These are phyloP conservation scores for Botrytis porri DNA, from an alignment of 2,329 filamentous ascomycete genomes.

Conservation along the genomic window DNA sequence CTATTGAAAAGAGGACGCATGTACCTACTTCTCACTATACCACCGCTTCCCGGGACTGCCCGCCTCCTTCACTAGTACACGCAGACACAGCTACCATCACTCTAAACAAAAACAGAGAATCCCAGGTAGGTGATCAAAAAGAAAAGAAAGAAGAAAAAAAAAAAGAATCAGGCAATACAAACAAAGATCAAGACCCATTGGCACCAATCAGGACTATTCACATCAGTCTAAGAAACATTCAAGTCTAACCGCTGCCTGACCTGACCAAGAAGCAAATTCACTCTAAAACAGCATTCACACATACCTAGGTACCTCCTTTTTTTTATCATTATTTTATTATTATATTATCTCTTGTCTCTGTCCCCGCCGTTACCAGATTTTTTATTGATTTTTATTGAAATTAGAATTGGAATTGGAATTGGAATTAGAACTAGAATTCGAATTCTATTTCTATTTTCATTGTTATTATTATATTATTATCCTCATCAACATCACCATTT, in stretches of 20 bases:
- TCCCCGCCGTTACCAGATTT: not conserved
- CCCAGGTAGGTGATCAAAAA: not conserved
- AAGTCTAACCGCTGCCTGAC: conserved; percentile 13
- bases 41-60: not conserved
- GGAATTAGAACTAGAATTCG: too few relatives aligned
- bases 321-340: not conserved
- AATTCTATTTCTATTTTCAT: not conserved
- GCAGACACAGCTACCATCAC: not conserved
- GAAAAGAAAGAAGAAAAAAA: not conserved
- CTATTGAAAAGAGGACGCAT: not conserved
- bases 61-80: not conserved
- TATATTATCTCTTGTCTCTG: not conserved
- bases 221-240: not conserved
- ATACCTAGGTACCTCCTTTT: not conserved
- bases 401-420: not conserved
- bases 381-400: not conserved
- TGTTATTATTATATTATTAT: not conserved
- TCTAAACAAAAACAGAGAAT: conserved; percentile 1
- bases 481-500: accelerated
- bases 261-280: conserved; percentile 1
- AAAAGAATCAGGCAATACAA: not conserved
- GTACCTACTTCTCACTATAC: not conserved
- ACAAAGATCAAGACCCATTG: conserved; percentile 9
- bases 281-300: not conserved
- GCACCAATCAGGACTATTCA: conserved; percentile 5